Conservation (phyloP, 768 basidiomycete genomes). For the Pseudohyphozyma bogoriensis region DNA sequence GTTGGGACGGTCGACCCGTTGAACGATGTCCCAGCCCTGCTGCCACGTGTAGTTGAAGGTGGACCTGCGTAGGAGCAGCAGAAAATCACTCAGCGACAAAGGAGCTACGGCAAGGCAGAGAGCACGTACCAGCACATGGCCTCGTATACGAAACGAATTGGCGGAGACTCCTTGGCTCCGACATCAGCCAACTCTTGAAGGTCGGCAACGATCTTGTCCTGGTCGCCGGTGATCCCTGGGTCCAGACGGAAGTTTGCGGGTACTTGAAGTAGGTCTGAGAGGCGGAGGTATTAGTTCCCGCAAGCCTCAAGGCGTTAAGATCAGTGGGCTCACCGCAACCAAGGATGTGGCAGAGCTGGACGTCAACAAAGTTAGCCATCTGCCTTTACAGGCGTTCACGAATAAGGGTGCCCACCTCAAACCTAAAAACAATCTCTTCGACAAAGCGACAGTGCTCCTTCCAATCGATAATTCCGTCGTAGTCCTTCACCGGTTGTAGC, state of each 20-base stretch:
- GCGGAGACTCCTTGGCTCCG: constrained; percentile 2
- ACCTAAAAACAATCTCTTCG: constrained; percentile 10
- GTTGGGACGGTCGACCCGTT: constrained; percentile 17
- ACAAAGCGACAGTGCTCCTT: constrained; percentile 5
- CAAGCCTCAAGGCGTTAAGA: too few species aligned
- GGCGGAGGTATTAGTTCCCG: too few species aligned
- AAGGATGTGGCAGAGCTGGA: too few species aligned
- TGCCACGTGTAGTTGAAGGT: constrained; percentile 6
- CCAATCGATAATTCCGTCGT: constrained; percentile 16
- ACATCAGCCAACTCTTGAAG: constrained; percentile 16
- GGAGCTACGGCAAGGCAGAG: too few species aligned
- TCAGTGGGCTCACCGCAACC: too few species aligned
- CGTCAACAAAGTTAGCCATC: too few species aligned
- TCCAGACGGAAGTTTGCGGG: constrained; percentile 19
- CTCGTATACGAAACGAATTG: constrained; percentile 20
- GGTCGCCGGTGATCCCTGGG: constrained; percentile 9
- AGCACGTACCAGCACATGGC: constrained; percentile 22
- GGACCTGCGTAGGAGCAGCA: too few species aligned
- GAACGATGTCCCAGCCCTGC: neutral
- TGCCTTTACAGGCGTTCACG: too few species aligned
- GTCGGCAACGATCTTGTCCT: constrained; percentile 14
- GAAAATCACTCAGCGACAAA: too few species aligned
- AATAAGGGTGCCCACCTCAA: constrained; percentile 25
- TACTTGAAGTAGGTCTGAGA: too few species aligned
- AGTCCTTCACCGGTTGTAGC: constrained; percentile 15